These are phyloP conservation scores for Ustilago shanxiensis DNA, from an alignment of 1,284 basidiomycete species.

Conservation along the genomic window DNA sequence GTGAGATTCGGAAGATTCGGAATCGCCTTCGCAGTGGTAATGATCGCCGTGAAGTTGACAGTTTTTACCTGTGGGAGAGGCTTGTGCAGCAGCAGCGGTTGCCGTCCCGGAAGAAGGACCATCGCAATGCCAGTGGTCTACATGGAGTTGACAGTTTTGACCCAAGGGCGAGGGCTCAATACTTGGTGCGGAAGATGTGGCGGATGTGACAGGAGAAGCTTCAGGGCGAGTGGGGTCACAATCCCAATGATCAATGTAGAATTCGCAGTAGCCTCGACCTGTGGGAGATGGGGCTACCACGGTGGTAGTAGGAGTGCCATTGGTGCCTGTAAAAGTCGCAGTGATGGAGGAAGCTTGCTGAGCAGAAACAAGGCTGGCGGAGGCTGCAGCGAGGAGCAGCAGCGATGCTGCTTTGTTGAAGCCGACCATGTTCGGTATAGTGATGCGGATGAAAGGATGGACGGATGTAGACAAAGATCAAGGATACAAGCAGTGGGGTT, in stretches of 20 bases:
- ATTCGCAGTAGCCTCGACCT: constrained; percentile 42
- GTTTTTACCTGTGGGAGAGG: constrained; percentile 29
- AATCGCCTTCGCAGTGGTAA: constrained; percentile 45
- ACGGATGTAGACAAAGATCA: constrained; percentile 1
- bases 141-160: constrained; percentile 30
- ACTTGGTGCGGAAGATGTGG: neutral
- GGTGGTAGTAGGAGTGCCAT: constrained; percentile 27
- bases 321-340: constrained; percentile 10
- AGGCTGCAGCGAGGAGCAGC: constrained; percentile 11
- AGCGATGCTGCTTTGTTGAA: constrained; percentile 6
- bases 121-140: constrained; percentile 35
- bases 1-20: neutral
- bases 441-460: neutral
- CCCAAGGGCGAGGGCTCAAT: constrained; percentile 27
- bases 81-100: constrained; percentile 16
- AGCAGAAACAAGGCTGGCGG: neutral
- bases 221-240: constrained; percentile 22
- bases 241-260: constrained; percentile 42
- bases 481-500: too few relatives aligned
- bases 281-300: constrained; percentile 28
- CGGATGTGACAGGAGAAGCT: neutral
- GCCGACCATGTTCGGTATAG: neutral
- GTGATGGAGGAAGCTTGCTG: constrained; percentile 24
- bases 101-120: constrained; percentile 14
- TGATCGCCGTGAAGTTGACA: constrained; percentile 48